These are phyloP conservation scores for Hemisphaericaspora xylofermentans DNA, from an alignment of 1,139 yeast genomes.

Conservation along the genomic window DNA sequence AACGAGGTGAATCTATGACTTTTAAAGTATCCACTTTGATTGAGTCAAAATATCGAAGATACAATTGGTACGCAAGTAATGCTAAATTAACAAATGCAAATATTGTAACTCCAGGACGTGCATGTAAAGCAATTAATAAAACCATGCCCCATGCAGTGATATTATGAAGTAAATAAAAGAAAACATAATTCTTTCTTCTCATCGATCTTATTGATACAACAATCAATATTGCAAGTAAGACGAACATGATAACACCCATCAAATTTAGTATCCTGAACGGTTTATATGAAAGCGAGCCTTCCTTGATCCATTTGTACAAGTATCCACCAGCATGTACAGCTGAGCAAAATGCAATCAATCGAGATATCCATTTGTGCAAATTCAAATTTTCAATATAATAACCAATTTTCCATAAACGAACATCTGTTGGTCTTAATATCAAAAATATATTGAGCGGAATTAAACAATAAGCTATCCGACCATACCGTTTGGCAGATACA, in stretches of 20 bases:
- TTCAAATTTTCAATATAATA: constrained; percentile 57
- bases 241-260: constrained; percentile 58
- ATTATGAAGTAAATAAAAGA: constrained; percentile 38
- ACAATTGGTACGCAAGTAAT: constrained; percentile 26
- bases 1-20: constrained; percentile 15
- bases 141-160: constrained; percentile 30
- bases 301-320: constrained; percentile 44
- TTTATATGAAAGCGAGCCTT: constrained; percentile 34
- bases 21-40: constrained; percentile 13
- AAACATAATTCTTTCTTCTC: constrained; percentile 25
- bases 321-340: constrained; percentile 61
- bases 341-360: constrained; percentile 56
- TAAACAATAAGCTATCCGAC: constrained; percentile 63
- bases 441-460: constrained; percentile 65
- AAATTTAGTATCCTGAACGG: constrained; percentile 50
- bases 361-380: constrained; percentile 79
- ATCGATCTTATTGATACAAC: constrained; percentile 51
- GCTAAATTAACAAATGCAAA: constrained; percentile 20
- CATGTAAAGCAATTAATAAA: constrained; percentile 36
- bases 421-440: constrained; percentile 51
- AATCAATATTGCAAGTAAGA: constrained; percentile 42
- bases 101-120: constrained; percentile 40
- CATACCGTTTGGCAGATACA: constrained; percentile 40
- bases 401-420: constrained; percentile 45
- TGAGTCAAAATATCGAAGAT: constrained; percentile 19